phyloP scores from a whole-genome alignment of 129 eudicot species.

The Pittosporum tobira region DNA sequence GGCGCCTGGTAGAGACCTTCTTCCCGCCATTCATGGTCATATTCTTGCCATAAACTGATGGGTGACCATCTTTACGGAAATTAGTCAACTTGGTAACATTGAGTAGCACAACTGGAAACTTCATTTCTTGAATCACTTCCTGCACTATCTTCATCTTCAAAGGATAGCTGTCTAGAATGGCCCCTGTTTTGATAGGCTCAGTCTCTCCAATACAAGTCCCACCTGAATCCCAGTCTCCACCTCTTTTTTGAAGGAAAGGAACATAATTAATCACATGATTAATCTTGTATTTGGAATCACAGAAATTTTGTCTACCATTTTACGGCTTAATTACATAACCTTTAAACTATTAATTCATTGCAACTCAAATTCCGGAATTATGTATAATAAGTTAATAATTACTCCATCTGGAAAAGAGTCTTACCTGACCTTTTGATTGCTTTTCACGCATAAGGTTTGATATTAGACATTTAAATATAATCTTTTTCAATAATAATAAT shows the following conservation, averaged over 20 bases:
- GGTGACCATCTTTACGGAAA: constrained; percentile 90
- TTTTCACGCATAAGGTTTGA: no score
- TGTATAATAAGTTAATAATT: no score
- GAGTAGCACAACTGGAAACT: constrained; percentile 52
- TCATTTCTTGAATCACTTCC: constrained; percentile 56
- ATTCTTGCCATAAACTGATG: constrained; percentile 72
- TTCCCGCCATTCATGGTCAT: constrained; percentile 28
- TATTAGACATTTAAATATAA: no score
- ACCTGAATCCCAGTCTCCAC: constrained; percentile 99
- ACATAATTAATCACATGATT: neutral
- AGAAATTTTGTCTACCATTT: no score
- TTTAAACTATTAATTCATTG: no score
- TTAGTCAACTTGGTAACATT: constrained; percentile 84
- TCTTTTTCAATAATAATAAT: no score
- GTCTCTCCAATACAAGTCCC: constrained; percentile 81
- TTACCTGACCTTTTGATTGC: no score
- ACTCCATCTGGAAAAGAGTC: no score
- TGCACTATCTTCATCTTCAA: constrained; percentile 72
- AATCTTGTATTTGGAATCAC: neutral
- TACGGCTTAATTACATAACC: neutral
- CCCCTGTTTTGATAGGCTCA: constrained; percentile 45
- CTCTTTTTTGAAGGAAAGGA: constrained; percentile 32
- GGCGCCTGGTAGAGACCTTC: constrained; percentile 51
- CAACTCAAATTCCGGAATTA: no score
- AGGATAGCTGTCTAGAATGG: constrained; percentile 66